Evolutionary conservation across 148 eudicot genomes (phyloP), one percentile per base, ranked within the genome.

Genomic region (Spergularia bocconei): DNA sequence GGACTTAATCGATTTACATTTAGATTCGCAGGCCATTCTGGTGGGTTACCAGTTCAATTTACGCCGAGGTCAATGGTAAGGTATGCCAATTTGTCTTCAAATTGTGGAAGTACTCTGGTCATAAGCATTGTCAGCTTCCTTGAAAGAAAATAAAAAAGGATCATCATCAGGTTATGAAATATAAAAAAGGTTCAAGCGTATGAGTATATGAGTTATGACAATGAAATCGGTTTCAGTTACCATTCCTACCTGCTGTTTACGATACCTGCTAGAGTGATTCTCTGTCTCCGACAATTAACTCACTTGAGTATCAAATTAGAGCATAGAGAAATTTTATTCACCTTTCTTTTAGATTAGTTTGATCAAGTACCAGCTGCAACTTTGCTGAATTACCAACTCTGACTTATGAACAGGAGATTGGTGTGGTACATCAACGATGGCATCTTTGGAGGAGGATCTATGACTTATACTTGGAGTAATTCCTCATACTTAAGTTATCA

Each of bases 391-490:
- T 80, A 33, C 57, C 44, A 57, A 16, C 65, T 54, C 59, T 55
- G 50, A 62, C 54, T 71, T 17, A 25, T 81, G 48, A 70, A 68
- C 84, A 95, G 99, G 96, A 89, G 80, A 76, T 95, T 81, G 99
- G 99, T 68, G 99, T 95, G 74, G 99, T 95, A 78, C 99, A 95
- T 82, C 86, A 85, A 82, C 84, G 99, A 84, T 95, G 99, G 99
- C 99, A 95, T 95, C 87, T 95, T 7, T 95, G 99, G 99, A 92
- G 82, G 88, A 91, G 99, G 88, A 86, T 87, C 67, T 95, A 95
- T 87, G 99, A 95, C 89, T 82, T 95, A 78, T 95, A 95, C 84
- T 80, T 91, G 87, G 99, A 93, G 99, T 95, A 84, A 79, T 57
- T 53, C 33, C 7, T 66, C 38, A 13, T 62, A 70, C 72, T 36